Evolutionary conservation across 345 rosid genomes (phyloP).

Genomic region (Reutealis trisperma): DNA sequence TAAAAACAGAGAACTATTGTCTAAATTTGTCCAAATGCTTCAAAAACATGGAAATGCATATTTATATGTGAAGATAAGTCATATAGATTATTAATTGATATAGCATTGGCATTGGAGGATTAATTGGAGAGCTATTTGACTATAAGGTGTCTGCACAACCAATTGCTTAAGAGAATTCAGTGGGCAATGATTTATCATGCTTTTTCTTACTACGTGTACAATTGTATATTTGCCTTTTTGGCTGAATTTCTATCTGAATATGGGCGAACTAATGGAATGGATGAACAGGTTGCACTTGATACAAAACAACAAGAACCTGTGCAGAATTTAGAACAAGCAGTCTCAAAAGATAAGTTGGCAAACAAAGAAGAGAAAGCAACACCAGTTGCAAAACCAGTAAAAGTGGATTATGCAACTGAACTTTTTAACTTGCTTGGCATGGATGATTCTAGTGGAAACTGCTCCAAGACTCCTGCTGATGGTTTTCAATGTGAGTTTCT

Average conservation of each 20-base stretch:
- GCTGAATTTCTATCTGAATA: neutral
- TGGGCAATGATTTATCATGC: neutral
- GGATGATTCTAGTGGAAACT: slow-evolving; percentile 45
- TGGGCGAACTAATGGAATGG: slow-evolving; percentile 5
- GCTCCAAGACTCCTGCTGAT: slow-evolving; percentile 16
- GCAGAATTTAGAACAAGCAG: slow-evolving; percentile 35
- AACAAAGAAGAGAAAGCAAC: slow-evolving; percentile 31
- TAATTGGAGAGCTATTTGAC: neutral
- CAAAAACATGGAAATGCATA: neutral
- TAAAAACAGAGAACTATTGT: neutral
- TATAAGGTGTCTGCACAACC: neutral
- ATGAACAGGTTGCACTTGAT: slow-evolving; percentile 34
- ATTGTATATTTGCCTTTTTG: neutral
- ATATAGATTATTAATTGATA: neutral
- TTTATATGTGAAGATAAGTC: neutral
- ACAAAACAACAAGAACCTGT: slow-evolving; percentile 30
- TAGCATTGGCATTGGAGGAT: neutral
- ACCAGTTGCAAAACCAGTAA: slow-evolving; percentile 29
- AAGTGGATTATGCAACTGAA: slow-evolving; percentile 67
- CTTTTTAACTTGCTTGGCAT: slow-evolving; percentile 61
- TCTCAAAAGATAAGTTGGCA: slow-evolving; percentile 21
- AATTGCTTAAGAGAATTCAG: neutral
- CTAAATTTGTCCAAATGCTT: neutral
- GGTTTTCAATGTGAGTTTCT: slow-evolving; percentile 33
- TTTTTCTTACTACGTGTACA: neutral